Conservation (phyloP, 495 filamentous ascomycete genomes). For the Hypoxylon trugodes region DNA sequence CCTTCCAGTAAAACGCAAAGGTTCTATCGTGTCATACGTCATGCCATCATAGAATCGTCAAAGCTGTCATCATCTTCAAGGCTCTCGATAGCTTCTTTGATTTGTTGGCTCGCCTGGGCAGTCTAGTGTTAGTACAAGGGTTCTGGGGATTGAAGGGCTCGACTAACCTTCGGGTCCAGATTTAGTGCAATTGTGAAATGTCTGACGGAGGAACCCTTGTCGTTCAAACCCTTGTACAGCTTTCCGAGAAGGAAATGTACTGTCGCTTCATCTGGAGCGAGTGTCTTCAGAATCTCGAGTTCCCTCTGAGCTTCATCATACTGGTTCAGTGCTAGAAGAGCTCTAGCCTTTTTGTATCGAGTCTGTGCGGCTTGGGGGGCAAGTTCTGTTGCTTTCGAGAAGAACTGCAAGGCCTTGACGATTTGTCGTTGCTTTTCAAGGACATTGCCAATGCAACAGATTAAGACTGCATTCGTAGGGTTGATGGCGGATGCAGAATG, state of each 20-base stretch:
- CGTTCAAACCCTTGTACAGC: conserved; percentile 79
- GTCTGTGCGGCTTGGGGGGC: conserved; percentile 83
- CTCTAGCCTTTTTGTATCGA: conserved; percentile 90
- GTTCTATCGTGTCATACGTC: conserved; percentile 27
- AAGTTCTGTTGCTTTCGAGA: conserved; percentile 78
- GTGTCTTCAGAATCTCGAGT: conserved; percentile 81
- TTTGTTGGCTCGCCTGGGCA: conserved; percentile 81
- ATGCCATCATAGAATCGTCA: conserved; percentile 68
- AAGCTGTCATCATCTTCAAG: conserved; percentile 86
- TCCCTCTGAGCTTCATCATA: conserved; percentile 76
- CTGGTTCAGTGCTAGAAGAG: conserved; percentile 79
- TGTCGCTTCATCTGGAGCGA: conserved; percentile 93
- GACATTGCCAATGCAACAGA: conserved; percentile 89
- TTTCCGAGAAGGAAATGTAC: conserved; percentile 93
- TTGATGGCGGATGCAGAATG: conserved; percentile 85
- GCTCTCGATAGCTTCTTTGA: conserved; percentile 91
- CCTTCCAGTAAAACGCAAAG: conserved; percentile 18
- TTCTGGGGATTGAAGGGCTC: not conserved
- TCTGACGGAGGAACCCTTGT: conserved; percentile 83
- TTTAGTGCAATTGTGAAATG: conserved; percentile 95
- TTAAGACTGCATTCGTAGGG: conserved; percentile 86
- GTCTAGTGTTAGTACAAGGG: conserved; percentile 13
- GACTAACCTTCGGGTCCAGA: conserved; percentile 87
- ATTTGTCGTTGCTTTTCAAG: conserved; percentile 86
- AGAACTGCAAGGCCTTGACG: conserved; percentile 78